Conservation (phyloP, 164 flowering plant species). For the Aristolochia californica region DNA sequence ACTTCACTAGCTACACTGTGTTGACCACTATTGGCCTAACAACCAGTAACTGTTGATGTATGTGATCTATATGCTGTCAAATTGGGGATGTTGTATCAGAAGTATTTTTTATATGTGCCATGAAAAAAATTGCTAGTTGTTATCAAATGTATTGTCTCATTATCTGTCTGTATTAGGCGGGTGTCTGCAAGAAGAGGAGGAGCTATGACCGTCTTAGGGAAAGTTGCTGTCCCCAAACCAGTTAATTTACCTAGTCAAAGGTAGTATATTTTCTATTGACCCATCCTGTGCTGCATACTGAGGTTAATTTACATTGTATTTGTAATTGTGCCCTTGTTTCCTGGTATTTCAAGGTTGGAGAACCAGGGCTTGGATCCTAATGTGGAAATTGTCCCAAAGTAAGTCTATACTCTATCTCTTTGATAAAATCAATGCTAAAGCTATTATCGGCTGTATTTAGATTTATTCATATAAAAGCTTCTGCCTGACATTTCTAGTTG, state of each 20-base stretch:
- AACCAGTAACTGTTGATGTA: too few species aligned
- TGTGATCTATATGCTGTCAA: too few species aligned
- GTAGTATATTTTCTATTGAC: slow-evolving; percentile 23
- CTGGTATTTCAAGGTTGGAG: slow-evolving; percentile 57
- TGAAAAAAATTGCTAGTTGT: too few species aligned
- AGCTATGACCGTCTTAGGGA: slow-evolving; percentile 85
- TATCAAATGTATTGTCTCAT: background rate
- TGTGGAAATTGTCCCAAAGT: slow-evolving; percentile 99
- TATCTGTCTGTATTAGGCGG: slow-evolving; percentile 34
- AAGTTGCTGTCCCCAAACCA: slow-evolving; percentile 92
- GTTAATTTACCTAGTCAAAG: slow-evolving; percentile 92
- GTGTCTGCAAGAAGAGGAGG: slow-evolving; percentile 70
- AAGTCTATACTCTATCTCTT: slow-evolving; percentile 26
- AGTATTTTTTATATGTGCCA: too few species aligned
- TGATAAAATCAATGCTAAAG: background rate
- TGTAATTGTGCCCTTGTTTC: background rate
- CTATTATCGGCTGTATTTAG: background rate
- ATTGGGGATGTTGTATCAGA: too few species aligned
- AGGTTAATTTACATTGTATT: background rate
- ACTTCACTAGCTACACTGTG: too few species aligned
- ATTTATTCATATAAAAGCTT: too few species aligned
- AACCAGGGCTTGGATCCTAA: slow-evolving; percentile 93
- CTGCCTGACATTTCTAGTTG: background rate
- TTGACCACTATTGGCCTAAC: too few species aligned
- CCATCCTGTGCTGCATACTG: background rate